A percentile compares a stretch with the other conserved stretches of the same genome.
Conservation (phyloP, 306 rosid species). For the Amphicarpaea edgeworthii region DNA sequence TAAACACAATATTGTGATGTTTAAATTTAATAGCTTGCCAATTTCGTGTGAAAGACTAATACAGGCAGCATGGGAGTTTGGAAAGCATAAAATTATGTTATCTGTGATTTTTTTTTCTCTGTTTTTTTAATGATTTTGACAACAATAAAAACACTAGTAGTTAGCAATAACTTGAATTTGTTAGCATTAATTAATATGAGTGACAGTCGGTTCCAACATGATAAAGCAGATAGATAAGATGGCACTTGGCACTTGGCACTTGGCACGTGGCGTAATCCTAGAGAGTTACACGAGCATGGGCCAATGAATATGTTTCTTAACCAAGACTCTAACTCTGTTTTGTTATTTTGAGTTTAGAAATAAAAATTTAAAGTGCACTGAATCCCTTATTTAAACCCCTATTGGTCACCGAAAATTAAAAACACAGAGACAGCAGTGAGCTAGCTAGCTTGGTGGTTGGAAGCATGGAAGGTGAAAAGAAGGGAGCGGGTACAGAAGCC, state of each 20-base stretch:
- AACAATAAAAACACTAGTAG: too few relatives aligned
- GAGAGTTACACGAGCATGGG: neutral
- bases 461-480: slow-evolving; percentile 32
- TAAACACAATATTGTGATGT: too few relatives aligned
- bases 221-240: neutral
- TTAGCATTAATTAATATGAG: too few relatives aligned
- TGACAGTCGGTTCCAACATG: too few relatives aligned
- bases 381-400: neutral
- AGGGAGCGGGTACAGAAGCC: slow-evolving; percentile 11
- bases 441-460: neutral
- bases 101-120: too few relatives aligned
- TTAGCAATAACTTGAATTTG: too few relatives aligned
- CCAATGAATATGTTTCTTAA: neutral
- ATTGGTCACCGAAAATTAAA: too few relatives aligned
- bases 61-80: too few relatives aligned
- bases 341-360: neutral
- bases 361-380: neutral
- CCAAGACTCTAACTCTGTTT: neutral
- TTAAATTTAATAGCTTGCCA: neutral
- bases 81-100: too few relatives aligned
- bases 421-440: neutral
- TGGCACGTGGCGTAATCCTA: neutral
- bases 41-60: neutral
- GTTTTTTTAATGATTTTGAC: too few relatives aligned
- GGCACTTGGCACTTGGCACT: neutral